Conservation (phyloP, 768 basidiomycete genomes). For the Chlorophyllum brunneum region DNA sequence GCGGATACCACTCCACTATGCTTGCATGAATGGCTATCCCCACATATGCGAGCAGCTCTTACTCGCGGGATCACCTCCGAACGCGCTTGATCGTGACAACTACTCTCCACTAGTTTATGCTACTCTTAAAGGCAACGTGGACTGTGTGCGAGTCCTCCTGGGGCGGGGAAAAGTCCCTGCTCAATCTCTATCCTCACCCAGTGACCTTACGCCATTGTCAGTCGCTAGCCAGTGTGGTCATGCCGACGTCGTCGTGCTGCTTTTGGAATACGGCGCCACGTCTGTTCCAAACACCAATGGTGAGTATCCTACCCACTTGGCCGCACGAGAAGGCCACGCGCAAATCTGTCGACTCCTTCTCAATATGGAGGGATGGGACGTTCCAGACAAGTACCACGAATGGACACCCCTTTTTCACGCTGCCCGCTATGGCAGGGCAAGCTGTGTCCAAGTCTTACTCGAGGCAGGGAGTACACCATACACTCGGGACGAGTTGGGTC, state of each 20-base stretch:
- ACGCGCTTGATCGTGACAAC: constrained; percentile 86
- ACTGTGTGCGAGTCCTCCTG: constrained; percentile 81
- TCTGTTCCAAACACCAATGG: constrained; percentile 89
- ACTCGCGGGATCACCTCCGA: constrained; percentile 59
- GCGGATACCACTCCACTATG: constrained; percentile 92
- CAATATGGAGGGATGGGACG: constrained; percentile 73
- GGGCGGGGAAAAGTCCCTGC: constrained; percentile 64
- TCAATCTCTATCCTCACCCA: constrained; percentile 51
- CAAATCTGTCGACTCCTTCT: constrained; percentile 80
- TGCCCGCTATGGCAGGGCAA: constrained; percentile 75
- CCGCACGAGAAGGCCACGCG: constrained; percentile 87
- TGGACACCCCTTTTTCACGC: constrained; percentile 99
- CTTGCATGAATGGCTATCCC: constrained; percentile 88
- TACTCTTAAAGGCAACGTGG: constrained; percentile 78
- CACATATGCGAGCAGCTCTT: constrained; percentile 73
- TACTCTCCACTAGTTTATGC: constrained; percentile 94
- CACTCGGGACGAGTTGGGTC: constrained; percentile 78
- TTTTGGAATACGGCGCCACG: constrained; percentile 74
- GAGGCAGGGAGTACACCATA: constrained; percentile 76
- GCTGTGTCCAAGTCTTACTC: constrained; percentile 75
- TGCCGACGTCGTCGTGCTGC: constrained; percentile 71
- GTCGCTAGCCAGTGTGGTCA: constrained; percentile 91
- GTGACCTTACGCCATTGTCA: constrained; percentile 82
- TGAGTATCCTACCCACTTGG: constrained; percentile 96
- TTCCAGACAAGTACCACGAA: constrained; percentile 94